Conservation (phyloP, 768 basidiomycete species). For the Amanita pallidorosea region DNA sequence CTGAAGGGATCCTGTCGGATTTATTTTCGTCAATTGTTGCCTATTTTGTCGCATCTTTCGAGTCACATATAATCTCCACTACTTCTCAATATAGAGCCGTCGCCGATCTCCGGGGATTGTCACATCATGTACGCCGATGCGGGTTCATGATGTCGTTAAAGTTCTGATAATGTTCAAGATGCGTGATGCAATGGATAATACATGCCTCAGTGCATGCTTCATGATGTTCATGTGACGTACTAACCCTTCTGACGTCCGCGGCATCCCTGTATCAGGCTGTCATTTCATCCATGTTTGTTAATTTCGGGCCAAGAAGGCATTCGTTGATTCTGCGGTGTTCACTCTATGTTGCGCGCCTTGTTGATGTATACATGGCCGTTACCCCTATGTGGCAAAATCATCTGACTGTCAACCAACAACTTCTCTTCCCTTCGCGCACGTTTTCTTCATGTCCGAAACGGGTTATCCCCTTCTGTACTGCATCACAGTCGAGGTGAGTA, state of each 20-base stretch:
- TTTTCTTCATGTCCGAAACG: constrained; percentile 3
- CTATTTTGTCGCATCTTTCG: background rate
- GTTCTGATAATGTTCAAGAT: constrained; percentile 6
- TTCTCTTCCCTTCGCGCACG: constrained; percentile 1
- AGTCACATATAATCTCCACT: background rate
- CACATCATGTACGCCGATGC: background rate
- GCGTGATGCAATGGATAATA: background rate
- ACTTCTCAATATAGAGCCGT: constrained; percentile 1
- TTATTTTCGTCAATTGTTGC: background rate
- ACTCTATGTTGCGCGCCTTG: background rate
- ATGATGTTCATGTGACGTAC: background rate
- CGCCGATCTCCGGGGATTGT: constrained; percentile 2
- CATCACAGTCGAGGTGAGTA: constrained; percentile 1
- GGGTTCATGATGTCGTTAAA: constrained; percentile 5
- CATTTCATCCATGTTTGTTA: background rate
- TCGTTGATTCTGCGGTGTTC: background rate
- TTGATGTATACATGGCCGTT: background rate
- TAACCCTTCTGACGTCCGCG: background rate
- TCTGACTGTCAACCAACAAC: background rate
- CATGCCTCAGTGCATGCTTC: background rate
- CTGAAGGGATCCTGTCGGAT: constrained; percentile 1
- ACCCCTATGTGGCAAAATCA: constrained; percentile 4
- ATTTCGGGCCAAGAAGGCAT: background rate
- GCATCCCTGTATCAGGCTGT: background rate
- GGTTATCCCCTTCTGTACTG: background rate